Percentiles rank a stretch among this genome's conserved stretches.
Conservation (phyloP, 768 basidiomycete genomes). For the Stropharia rugosoannulata region DNA sequence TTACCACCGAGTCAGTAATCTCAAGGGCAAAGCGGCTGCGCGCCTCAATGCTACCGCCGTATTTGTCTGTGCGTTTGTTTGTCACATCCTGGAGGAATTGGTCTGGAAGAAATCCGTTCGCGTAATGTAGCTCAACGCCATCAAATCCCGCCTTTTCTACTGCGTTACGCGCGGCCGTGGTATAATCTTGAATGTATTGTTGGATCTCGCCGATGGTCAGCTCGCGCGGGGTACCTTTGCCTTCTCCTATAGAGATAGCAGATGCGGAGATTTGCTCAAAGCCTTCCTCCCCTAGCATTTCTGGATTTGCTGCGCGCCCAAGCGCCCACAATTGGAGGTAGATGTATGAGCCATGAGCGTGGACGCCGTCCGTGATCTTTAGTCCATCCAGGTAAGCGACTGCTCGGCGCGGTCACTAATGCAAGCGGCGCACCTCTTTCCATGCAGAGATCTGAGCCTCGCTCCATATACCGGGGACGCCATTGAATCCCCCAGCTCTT, state of each 20-base stretch:
- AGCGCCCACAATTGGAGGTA: conserved; percentile 7
- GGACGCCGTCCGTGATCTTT: conserved; percentile 6
- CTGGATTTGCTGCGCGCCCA: conserved; percentile 40
- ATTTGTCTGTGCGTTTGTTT: conserved; percentile 63
- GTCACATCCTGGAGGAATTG: conserved; percentile 59
- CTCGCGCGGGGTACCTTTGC: conserved; percentile 30
- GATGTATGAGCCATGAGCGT: conserved; percentile 4
- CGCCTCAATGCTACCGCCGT: conserved; percentile 66
- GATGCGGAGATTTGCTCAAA: conserved; percentile 35
- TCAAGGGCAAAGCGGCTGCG: conserved; percentile 58
- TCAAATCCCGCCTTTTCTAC: conserved; percentile 65
- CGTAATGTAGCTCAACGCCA: conserved; percentile 51
- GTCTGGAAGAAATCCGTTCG: conserved; percentile 53
- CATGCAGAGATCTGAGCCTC: conserved; percentile 49
- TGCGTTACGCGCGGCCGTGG: conserved; percentile 54
- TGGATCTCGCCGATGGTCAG: conserved; percentile 48
- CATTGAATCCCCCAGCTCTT: conserved; percentile 34
- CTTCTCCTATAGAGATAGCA: conserved; percentile 20
- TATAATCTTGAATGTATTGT: conserved; percentile 51
- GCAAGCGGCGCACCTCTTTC: conserved; percentile 37
- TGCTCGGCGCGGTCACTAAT: background rate
- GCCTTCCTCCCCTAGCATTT: conserved; percentile 35
- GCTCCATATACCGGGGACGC: conserved; percentile 50
- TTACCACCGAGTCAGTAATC: conserved; percentile 49
- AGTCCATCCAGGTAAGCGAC: background rate